Base-by-base conservation (phyloP, 2,329 filamentous ascomycete genomes). In the Pyrenochaeta sp. region DNA sequence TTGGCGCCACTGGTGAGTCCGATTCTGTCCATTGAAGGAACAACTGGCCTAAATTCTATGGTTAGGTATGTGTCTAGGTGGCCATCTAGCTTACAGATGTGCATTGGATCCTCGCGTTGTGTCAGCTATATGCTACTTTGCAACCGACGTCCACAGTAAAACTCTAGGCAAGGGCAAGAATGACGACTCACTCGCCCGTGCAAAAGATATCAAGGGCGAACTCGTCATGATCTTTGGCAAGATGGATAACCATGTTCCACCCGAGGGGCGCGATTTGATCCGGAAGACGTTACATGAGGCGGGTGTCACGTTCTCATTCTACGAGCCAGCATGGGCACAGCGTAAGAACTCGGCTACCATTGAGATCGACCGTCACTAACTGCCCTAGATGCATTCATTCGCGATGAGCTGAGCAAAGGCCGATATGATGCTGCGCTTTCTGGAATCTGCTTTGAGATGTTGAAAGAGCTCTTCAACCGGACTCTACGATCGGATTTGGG, bases 321-420 rank as follows among this genome's bases (percentile, higher is more conserved):
- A 95, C 77, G 93, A 97, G 78, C 87, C 90, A 61, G 90, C 91
- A n/a, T 94, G 91, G 87, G 92, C 93, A 3, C 93, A 97, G 76
- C 93, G 83, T 86, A 74, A 69, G 83, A 81, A 35, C n/a, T 31
- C 23, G 23, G 4, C 9, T 27, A 17, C n/a, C n/a, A n/a, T n/a
- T n/a, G n/a, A n/a, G n/a, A n/a, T n/a, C n/a, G n/a, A n/a, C n/a
- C n/a, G n/a, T n/a, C n/a, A n/a, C n/a, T n/a, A n/a, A n/a, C n/a
- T n/a, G n/a, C n/a, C n/a, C n/a, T n/a, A 84, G 83, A 96, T 79
- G 93, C 93, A 4, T 97, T 97, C 72, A 96, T 97, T 73, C 84
- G 93, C 15, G 93, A 97, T 69, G 93, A 97, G 79, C 81, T 95
- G 54, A 92, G 90, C 75, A 97, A 97, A 78, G 93, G 92, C n/a